phyloP scores from a whole-genome alignment of 176 grass and related monocot genomes.

The Pontederia crassipes region DNA sequence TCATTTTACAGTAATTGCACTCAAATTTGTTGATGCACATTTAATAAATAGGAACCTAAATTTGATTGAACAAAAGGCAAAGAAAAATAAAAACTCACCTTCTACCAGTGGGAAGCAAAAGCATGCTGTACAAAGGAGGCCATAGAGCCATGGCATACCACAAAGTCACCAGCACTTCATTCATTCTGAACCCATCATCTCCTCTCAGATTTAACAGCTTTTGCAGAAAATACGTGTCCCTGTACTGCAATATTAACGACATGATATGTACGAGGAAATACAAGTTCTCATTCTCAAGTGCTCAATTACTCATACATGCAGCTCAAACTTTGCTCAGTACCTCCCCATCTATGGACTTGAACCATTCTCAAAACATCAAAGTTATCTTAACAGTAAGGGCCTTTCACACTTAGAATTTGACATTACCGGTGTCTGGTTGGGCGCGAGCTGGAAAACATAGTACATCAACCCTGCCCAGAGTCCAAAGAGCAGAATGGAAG shows the following conservation, averaged over 20 bases:
- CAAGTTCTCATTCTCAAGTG: neutral
- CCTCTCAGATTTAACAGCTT: constrained; percentile 66
- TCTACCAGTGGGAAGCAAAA: constrained; percentile 63
- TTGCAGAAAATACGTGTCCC: constrained; percentile 70
- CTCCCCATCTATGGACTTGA: too few species aligned
- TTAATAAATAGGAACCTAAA: neutral
- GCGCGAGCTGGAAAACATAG: constrained; percentile 68
- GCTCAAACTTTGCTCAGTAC: too few species aligned
- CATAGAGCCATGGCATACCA: constrained; percentile 93
- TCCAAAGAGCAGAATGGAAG: constrained; percentile 63
- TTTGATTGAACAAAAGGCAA: neutral
- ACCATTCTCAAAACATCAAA: neutral
- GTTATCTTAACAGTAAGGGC: neutral
- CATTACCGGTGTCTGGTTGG: constrained; percentile 72
- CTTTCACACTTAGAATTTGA: neutral
- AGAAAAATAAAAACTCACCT: constrained; percentile 24
- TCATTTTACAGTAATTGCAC: neutral
- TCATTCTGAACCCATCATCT: constrained; percentile 88
- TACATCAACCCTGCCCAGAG: constrained; percentile 81
- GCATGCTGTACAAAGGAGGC: constrained; percentile 80
- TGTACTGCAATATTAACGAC: constrained; percentile 51
- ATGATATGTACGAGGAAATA: neutral
- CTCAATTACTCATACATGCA: too few species aligned
- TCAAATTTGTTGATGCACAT: neutral
- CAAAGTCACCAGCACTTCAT: constrained; percentile 62